Conservation (phyloP, 169 alveolate genomes). For the Cryptosporidium ubiquitum region DNA sequence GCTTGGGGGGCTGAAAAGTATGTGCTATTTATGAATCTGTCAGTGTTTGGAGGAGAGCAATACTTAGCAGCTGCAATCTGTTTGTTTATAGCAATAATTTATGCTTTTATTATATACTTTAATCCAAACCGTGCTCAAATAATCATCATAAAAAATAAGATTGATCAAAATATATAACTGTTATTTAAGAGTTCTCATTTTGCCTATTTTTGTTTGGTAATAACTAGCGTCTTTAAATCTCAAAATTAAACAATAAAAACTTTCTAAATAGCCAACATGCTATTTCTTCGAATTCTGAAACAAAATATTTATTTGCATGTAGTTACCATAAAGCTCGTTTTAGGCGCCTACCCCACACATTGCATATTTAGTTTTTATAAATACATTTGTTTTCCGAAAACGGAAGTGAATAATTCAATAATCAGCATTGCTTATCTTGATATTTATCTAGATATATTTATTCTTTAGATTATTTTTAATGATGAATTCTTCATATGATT, state of each 20-base stretch:
- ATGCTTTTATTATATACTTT: constrained; percentile 35
- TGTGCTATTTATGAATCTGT: constrained; percentile 31
- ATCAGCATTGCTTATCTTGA: background rate
- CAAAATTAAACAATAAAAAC: background rate
- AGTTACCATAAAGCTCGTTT: constrained; percentile 7
- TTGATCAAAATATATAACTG: constrained; percentile 29
- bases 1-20: constrained; percentile 71
- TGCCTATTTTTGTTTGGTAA: no score
- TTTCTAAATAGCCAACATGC: background rate
- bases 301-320: background rate
- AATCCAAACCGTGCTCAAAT: constrained; percentile 64
- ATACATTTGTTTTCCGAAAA: background rate
- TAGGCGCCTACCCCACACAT: constrained; percentile 74
- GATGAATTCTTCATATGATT: constrained; percentile 52
- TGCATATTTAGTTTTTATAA: constrained; percentile 18
- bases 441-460: background rate
- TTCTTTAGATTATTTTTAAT: background rate
- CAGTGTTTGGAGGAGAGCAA: constrained; percentile 67
- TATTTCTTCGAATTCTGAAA: background rate
- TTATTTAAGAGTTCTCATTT: background rate
- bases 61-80: constrained; percentile 57
- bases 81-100: constrained; percentile 29
- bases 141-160: constrained; percentile 25
- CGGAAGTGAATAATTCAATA: background rate
- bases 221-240: background rate